Conservation (phyloP, 1,139 yeast genomes). For the Debaryomyces sp. region DNA sequence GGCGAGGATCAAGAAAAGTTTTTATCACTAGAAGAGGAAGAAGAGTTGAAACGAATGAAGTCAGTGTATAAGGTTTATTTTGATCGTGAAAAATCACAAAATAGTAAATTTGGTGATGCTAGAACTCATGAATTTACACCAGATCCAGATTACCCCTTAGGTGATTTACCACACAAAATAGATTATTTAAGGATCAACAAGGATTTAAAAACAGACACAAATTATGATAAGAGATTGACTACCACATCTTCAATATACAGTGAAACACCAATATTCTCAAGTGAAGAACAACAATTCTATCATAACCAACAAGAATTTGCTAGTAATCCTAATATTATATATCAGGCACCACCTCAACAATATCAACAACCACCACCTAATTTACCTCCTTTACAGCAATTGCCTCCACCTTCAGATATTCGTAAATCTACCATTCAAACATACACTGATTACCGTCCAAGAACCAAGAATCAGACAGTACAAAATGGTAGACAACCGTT, state of each 20-base stretch:
- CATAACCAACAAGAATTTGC: slow-evolving; percentile 18
- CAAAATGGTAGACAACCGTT: slow-evolving; percentile 44
- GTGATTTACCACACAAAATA: slow-evolving; percentile 22
- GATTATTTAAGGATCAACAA: slow-evolving; percentile 33
- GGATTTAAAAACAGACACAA: slow-evolving; percentile 38
- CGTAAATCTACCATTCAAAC: slow-evolving; percentile 52
- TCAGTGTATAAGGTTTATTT: slow-evolving; percentile 77
- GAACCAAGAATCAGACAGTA: slow-evolving; percentile 29
- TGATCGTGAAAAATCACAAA: slow-evolving; percentile 56
- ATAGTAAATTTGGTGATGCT: slow-evolving; percentile 14
- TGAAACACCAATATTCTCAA: slow-evolving; percentile 20
- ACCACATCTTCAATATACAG: slow-evolving; percentile 49
- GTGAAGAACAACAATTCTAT: slow-evolving; percentile 15
- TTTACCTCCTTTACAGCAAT: slow-evolving; percentile 48
- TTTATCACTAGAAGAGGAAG: slow-evolving; percentile 59
- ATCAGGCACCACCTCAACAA: slow-evolving; percentile 17
- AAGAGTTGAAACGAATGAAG: slow-evolving; percentile 71
- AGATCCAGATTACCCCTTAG: slow-evolving; percentile 35
- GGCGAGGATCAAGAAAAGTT: slow-evolving; percentile 19
- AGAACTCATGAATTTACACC: slow-evolving; percentile 20
- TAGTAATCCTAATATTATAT: slow-evolving; percentile 19
- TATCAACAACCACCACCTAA: slow-evolving; percentile 17
- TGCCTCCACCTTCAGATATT: slow-evolving; percentile 52
- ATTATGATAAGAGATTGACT: slow-evolving; percentile 42
- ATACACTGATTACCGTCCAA: slow-evolving; percentile 51